phyloP scores from a whole-genome alignment of 352 stramenopile species.

The Pythium monospermum region DNA sequence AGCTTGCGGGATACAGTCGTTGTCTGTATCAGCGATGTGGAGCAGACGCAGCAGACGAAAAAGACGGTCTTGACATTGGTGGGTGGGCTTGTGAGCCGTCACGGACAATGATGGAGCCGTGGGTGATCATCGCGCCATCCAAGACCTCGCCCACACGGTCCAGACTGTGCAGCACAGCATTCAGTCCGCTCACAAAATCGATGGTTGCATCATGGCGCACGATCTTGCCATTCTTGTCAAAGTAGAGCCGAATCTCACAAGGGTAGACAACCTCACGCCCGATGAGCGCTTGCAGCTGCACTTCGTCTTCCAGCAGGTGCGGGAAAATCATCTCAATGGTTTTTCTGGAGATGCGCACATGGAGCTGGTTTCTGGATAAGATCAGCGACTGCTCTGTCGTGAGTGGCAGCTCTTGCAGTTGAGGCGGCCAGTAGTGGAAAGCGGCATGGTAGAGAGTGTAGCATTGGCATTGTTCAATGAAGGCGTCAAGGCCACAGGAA shows the following conservation, averaged over 20 bases:
- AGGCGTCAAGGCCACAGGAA: neutral
- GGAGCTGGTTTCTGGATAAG: conserved; percentile 11
- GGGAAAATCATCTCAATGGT: conserved; percentile 55
- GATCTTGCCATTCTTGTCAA: conserved; percentile 34
- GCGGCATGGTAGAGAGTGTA: conserved; percentile 7
- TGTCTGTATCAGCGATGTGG: too few species aligned
- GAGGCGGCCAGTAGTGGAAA: neutral
- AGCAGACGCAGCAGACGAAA: too few species aligned
- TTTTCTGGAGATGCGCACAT: conserved; percentile 37
- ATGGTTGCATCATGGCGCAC: conserved; percentile 37
- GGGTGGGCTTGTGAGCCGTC: too few species aligned
- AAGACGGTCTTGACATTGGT: too few species aligned
- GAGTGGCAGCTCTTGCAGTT: neutral
- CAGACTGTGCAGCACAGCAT: conserved; percentile 24
- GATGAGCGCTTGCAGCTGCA: conserved; percentile 33
- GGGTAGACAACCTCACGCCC: conserved; percentile 40
- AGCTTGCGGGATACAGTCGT: too few species aligned
- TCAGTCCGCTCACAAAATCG: conserved; percentile 32
- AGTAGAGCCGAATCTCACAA: conserved; percentile 43
- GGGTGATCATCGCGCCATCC: conserved; percentile 30
- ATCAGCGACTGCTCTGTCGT: neutral
- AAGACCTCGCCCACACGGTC: conserved; percentile 28
- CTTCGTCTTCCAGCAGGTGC: conserved; percentile 29
- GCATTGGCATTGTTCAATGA: conserved; percentile 6
- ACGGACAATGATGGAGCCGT: conserved; percentile 46